Evolutionary conservation across 345 rosid species (phyloP), one percentile per base, ranked within the genome.

Genomic region (Salix purpurea): DNA sequence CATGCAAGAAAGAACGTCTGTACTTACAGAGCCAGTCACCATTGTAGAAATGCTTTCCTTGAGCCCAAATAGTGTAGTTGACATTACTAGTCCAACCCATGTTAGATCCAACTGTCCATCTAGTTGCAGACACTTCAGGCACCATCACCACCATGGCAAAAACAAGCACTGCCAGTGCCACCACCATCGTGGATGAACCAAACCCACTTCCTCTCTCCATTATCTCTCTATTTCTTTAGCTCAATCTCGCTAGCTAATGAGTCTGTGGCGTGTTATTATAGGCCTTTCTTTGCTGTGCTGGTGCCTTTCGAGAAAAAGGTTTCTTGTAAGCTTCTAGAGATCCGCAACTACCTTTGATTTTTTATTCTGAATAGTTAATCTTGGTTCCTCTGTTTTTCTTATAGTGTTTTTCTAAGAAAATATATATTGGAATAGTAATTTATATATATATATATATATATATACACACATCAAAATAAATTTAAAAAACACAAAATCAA

Each of bases 1-100:
- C 54, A 60, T 7, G 56, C n/a, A 50, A 80, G 68, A 56, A 28
- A 7, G 34, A 76, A 68, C 71, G 69, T 77, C 65, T 60, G 82
- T 71, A 30, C 85, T 61, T 88, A 95, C 99, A 91, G 72, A 95
- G 99, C 98, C 99, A 95, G 78, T 95, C 98, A 9, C 90, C 99
- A 84, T 89, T 86, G 86, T 90, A 89, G 81, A 95, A 95, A 62
- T 93, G 94, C 80, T 88, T 93, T 81, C 66, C 90, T 65, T 89
- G 80, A 80, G 96, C 93, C 97, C 97, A 95, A 44, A 86, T 36
- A 65, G 94, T 93, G 82, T 90, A 93, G 85, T 93, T 95, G n/a
- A 91, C 80, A 79, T 87, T 88, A 42, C 77, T 78, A 67, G 83
- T 84, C 99, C 99, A 95, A 12, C 86, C 89, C 79, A 76, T 80